Percentiles rank a stretch among this genome's conserved stretches.
Conservation (phyloP, 1,284 basidiomycete genomes). For the Ustilago nuda region DNA sequence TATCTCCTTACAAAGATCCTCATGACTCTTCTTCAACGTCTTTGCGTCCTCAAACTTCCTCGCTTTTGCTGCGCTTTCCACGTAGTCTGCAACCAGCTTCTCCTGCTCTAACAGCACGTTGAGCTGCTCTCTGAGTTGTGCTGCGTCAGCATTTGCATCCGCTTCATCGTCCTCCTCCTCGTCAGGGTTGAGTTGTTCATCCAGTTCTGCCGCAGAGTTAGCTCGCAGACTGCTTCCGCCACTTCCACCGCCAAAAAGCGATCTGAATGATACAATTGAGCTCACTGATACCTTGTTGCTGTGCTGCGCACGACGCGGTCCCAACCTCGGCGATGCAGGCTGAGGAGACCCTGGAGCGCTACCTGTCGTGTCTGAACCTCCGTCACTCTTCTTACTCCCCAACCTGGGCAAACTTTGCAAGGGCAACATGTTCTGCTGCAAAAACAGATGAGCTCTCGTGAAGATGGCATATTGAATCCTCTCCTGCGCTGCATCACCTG, state of each 20-base stretch:
- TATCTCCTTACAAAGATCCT: conserved; percentile 63
- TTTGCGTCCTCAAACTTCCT: conserved; percentile 64
- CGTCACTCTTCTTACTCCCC: conserved; percentile 70
- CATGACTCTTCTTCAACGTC: conserved; percentile 56
- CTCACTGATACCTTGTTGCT: conserved; percentile 32
- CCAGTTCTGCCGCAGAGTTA: conserved; percentile 6
- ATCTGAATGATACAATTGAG: conserved; percentile 39
- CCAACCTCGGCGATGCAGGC: conserved; percentile 22
- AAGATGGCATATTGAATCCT: conserved; percentile 84
- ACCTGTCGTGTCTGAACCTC: conserved; percentile 27
- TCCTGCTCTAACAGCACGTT: conserved; percentile 63
- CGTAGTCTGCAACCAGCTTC: conserved; percentile 53
- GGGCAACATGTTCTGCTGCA: conserved; percentile 78
- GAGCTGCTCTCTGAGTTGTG: conserved; percentile 49
- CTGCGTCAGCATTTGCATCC: conserved; percentile 18
- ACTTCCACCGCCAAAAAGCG: conserved; percentile 41
- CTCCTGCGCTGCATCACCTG: conserved; percentile 75
- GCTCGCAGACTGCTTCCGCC: conserved; percentile 9
- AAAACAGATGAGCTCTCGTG: conserved; percentile 80
- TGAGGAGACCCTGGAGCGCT: conserved; percentile 33
- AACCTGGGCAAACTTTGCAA: conserved; percentile 76
- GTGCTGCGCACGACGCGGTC: conserved; percentile 13
- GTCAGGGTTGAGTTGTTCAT: conserved; percentile 12
- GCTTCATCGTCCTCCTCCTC: conserved; percentile 9
- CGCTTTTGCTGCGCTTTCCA: conserved; percentile 55